Evolutionary conservation across 2,329 filamentous ascomycete genomes (phyloP).

Genomic region (Akanthomyces uredinophilus): DNA sequence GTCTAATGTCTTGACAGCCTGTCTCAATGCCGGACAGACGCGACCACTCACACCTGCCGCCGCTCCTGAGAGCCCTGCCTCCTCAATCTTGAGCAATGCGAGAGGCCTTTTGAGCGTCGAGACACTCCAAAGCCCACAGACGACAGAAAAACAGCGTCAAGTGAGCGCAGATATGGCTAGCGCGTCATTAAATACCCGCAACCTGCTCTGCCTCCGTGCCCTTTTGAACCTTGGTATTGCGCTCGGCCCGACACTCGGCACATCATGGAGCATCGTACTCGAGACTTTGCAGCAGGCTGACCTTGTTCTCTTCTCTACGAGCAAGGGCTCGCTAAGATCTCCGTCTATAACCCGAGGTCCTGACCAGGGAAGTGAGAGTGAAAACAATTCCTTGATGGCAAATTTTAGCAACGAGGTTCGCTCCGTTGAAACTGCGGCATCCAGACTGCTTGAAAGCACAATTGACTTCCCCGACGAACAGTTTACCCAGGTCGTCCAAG

Average conservation of each 20-base stretch:
- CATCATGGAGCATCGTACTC: slow-evolving; percentile 84
- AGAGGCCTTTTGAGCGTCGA: slow-evolving; percentile 71
- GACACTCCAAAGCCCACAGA: slow-evolving; percentile 54
- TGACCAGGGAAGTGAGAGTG: slow-evolving; percentile 47
- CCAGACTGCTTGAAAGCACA: slow-evolving; percentile 85
- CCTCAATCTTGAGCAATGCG: slow-evolving; percentile 61
- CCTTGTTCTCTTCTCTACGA: slow-evolving; percentile 68
- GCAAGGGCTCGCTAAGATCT: slow-evolving; percentile 49
- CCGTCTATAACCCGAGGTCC: slow-evolving; percentile 41
- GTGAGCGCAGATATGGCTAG: slow-evolving; percentile 49
- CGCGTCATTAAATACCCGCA: slow-evolving; percentile 72
- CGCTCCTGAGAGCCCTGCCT: slow-evolving; percentile 43
- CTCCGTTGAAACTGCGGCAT: slow-evolving; percentile 82
- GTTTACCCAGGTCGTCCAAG: slow-evolving; percentile 71
- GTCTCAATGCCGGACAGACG: slow-evolving; percentile 44
- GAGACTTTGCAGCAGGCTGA: slow-evolving; percentile 92
- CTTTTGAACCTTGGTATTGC: slow-evolving; percentile 95
- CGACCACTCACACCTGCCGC: slow-evolving; percentile 41
- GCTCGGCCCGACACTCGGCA: slow-evolving; percentile 77
- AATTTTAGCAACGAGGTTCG: slow-evolving; percentile 77
- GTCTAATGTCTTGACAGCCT: slow-evolving; percentile 64
- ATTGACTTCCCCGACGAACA: slow-evolving; percentile 80
- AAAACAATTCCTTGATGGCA: slow-evolving; percentile 46
- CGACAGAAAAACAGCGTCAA: slow-evolving; percentile 55
- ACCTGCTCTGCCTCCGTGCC: slow-evolving; percentile 83